Evolutionary conservation across 768 basidiomycete species (phyloP).

Genomic region (Phlegmacium glaucopus): DNA sequence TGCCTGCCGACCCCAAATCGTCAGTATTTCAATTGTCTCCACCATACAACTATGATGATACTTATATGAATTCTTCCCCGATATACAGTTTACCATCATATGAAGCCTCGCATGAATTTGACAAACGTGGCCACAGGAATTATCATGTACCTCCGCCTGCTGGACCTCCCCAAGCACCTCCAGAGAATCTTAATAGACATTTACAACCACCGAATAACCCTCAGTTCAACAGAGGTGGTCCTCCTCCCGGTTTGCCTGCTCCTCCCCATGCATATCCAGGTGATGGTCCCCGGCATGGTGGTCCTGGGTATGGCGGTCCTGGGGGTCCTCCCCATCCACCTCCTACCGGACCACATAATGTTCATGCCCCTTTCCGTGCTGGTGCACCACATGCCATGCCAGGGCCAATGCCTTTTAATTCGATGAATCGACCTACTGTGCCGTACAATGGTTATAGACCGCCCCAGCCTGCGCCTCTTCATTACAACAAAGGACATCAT

Average conservation of each 20-base stretch:
- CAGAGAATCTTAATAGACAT: conserved; percentile 14
- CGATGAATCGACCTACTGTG: too few species aligned
- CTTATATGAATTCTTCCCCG: not conserved
- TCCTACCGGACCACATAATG: conserved; percentile 2
- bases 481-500: conserved; percentile 1
- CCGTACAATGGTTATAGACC: not conserved
- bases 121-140: conserved; percentile 63
- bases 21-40: conserved; percentile 28
- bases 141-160: conserved; percentile 29
- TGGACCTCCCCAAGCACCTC: conserved; percentile 24
- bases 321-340: conserved; percentile 3
- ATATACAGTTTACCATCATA: conserved; percentile 61
- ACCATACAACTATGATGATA: too few species aligned
- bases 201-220: conserved; percentile 14
- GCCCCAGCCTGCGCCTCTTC: not conserved
- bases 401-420: too few species aligned
- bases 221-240: conserved; percentile 29
- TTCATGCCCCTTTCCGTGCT: not conserved
- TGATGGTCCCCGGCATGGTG: conserved; percentile 22
- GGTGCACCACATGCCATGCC: not conserved
- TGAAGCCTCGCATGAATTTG: conserved; percentile 82
- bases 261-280: conserved; percentile 25
- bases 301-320: conserved; percentile 1
- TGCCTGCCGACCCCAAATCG: conserved; percentile 84
- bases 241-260: conserved; percentile 14